Evolutionary conservation across 1,284 basidiomycete genomes (phyloP).

Genomic region (Ceratobasidium papillatum): DNA sequence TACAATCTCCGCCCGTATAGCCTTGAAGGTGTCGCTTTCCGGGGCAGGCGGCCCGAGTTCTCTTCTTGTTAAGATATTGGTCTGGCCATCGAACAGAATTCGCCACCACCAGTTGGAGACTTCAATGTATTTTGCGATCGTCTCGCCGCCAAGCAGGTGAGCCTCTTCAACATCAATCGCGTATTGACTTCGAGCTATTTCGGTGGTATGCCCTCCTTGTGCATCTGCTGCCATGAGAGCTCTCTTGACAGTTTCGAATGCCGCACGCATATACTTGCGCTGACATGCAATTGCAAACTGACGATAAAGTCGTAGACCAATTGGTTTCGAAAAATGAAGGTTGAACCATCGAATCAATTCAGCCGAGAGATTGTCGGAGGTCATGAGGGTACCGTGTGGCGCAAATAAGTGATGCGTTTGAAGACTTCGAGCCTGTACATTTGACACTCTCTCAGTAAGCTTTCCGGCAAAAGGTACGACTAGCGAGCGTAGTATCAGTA

Average conservation of each 20-base stretch:
- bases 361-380: neutral
- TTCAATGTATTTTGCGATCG: neutral
- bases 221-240: neutral
- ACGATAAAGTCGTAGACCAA: neutral
- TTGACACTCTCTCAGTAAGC: neutral
- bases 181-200: neutral
- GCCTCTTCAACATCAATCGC: neutral
- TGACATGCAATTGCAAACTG: slow-evolving; percentile 1
- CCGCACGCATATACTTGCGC: neutral
- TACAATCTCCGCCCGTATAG: neutral
- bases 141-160: neutral
- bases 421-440: neutral
- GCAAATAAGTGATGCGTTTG: neutral
- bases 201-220: neutral
- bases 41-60: neutral
- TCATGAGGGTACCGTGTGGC: neutral
- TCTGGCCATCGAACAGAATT: neutral
- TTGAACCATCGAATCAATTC: neutral
- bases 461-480: neutral
- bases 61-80: neutral
- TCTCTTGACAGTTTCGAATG: neutral
- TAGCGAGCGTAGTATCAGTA: neutral
- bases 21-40: neutral
- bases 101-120: neutral
- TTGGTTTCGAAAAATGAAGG: neutral